phyloP scores from a whole-genome alignment of 345 rosid species.

The Trapa incisa region DNA sequence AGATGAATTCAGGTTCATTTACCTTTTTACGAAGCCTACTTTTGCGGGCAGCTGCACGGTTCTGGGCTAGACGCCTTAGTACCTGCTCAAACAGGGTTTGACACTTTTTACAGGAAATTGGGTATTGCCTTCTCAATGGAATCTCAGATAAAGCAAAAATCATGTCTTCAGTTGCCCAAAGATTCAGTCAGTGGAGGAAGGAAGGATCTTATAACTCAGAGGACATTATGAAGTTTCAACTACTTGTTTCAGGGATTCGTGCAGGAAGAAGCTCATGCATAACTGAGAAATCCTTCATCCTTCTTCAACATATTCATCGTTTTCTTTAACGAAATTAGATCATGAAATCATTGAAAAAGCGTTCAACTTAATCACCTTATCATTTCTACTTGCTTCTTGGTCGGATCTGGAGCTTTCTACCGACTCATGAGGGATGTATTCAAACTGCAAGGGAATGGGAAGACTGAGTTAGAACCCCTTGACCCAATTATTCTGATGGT shows the following conservation, averaged over 20 bases:
- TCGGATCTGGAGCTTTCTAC: slow-evolving; percentile 48
- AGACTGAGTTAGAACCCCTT: slow-evolving; percentile 11
- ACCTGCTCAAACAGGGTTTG: slow-evolving; percentile 22
- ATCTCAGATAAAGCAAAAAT: too few species aligned
- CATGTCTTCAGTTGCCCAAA: too few species aligned
- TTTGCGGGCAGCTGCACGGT: slow-evolving; percentile 91
- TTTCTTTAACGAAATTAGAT: background rate
- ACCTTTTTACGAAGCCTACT: slow-evolving; percentile 90
- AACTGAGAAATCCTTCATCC: background rate
- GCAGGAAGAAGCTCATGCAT: background rate
- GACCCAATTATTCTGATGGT: background rate
- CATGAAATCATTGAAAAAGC: background rate
- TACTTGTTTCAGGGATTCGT: background rate
- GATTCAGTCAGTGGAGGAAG: too few species aligned
- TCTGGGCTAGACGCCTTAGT: slow-evolving; percentile 71
- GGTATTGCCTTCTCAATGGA: too few species aligned
- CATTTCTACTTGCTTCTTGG: slow-evolving; percentile 50
- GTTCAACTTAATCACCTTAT: slow-evolving; percentile 34
- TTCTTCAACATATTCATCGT: background rate
- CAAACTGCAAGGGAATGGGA: slow-evolving; percentile 19
- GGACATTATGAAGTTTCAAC: too few species aligned
- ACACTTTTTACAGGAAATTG: too few species aligned
- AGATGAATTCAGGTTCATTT: background rate
- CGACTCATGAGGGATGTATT: slow-evolving; percentile 27
- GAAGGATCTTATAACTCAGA: too few species aligned